Percentiles rank a stretch among this genome's conserved stretches.
phyloP scores from a whole-genome alignment of 2,329 filamentous ascomycete species.

The Arthrobotrys sphaeroides region DNA sequence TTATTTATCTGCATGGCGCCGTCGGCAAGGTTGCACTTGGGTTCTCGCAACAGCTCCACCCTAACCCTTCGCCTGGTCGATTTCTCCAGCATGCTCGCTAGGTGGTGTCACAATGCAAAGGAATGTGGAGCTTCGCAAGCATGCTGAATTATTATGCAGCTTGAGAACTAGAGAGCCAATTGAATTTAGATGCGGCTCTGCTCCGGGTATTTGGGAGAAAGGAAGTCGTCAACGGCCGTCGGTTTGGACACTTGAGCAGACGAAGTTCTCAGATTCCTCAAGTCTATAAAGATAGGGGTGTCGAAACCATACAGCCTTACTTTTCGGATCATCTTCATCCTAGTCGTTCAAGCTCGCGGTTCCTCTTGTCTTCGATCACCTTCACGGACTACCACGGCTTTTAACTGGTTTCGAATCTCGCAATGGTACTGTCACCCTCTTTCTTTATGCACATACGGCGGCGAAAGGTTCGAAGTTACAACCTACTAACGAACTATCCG shows the following conservation, averaged over 20 bases:
- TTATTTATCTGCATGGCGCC: slow-evolving; percentile 2
- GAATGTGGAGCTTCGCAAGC: background rate
- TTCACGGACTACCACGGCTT: too few relatives aligned
- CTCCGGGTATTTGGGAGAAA: background rate
- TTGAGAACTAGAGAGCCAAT: background rate
- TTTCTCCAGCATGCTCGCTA: background rate
- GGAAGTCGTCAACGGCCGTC: background rate
- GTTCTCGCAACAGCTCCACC: background rate
- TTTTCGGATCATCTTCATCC: background rate
- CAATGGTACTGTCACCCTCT: background rate
- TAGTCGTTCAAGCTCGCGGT: background rate
- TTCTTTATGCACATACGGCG: background rate
- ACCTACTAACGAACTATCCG: background rate
- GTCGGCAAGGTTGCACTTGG: background rate
- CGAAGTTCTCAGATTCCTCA: background rate
- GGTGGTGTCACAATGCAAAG: background rate
- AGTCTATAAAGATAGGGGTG: background rate
- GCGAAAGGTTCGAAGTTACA: background rate
- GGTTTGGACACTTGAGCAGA: background rate
- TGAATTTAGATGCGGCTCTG: background rate
- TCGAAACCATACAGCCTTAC: background rate
- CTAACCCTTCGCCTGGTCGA: background rate
- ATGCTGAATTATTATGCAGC: background rate
- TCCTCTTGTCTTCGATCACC: background rate
- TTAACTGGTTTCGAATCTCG: background rate